Percentiles rank a stretch among this genome's conserved stretches.
These are phyloP conservation scores for Pontederia paniculata DNA, from an alignment of 176 grass and related monocot species.

Conservation along the genomic window DNA sequence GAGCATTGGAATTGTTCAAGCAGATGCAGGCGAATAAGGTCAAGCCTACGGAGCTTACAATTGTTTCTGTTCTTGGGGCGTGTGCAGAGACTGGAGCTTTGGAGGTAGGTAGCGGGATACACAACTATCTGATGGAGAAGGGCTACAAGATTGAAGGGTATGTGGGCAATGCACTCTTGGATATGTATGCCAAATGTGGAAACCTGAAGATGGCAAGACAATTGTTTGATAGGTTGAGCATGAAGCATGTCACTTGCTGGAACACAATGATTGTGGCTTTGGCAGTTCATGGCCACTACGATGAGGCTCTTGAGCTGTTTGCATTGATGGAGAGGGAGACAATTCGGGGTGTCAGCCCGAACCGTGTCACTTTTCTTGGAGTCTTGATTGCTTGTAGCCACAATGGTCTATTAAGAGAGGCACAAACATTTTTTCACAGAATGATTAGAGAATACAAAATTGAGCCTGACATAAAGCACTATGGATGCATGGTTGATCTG, in stretches of 20 bases:
- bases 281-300: slow-evolving; percentile 43
- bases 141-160: slow-evolving; percentile 49
- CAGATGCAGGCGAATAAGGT: slow-evolving; percentile 38
- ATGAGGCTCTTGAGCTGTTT: slow-evolving; percentile 43
- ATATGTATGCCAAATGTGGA: slow-evolving; percentile 79
- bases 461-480: slow-evolving; percentile 49
- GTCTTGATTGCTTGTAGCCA: slow-evolving; percentile 66
- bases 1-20: slow-evolving; percentile 31
- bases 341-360: slow-evolving; percentile 18
- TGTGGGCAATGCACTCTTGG: slow-evolving; percentile 43
- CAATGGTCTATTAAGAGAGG: slow-evolving; percentile 44
- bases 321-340: slow-evolving; percentile 29
- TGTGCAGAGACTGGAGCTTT: slow-evolving; percentile 33
- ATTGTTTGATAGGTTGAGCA: slow-evolving; percentile 38
- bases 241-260: slow-evolving; percentile 47
- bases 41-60: slow-evolving; percentile 42
- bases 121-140: slow-evolving; percentile 35
- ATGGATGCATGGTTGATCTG: slow-evolving; percentile 70
- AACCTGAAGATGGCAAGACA: slow-evolving; percentile 30
- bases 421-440: slow-evolving; percentile 31
- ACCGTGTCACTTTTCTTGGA: slow-evolving; percentile 44
- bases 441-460: slow-evolving; percentile 48
- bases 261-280: slow-evolving; percentile 58
- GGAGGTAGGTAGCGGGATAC: slow-evolving; percentile 35
- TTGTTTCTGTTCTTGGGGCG: slow-evolving; percentile 42